Percentiles rank a stretch among this genome's conserved stretches.
Evolutionary conservation across 163 green algal genomes (phyloP).

Genomic region (Prototheca cutis): DNA sequence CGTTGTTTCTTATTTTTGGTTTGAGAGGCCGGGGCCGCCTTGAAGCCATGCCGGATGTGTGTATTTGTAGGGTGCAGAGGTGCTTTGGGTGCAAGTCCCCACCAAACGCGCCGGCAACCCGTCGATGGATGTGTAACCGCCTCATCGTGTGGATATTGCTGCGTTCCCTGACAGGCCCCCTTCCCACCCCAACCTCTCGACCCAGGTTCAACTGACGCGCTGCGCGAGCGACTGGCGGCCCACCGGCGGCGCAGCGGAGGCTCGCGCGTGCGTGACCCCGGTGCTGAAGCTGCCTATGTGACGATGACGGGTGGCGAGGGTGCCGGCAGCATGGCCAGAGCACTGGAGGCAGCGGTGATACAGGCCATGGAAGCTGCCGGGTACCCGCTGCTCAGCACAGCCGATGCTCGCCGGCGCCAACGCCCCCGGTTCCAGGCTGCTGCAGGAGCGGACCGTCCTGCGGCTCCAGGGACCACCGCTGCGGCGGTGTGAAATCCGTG

Average conservation of each 20-base stretch:
- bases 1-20: no score
- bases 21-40: no score
- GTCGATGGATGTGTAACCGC: no score
- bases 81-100: no score
- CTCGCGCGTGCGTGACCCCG: not conserved
- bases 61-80: no score
- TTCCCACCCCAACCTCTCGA: no score
- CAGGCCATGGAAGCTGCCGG: conserved; percentile 20
- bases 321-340: conserved; percentile 14
- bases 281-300: not conserved
- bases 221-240: conserved; percentile 16
- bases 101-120: no score
- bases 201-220: conserved; percentile 20
- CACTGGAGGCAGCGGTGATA: conserved; percentile 29
- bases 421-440: not conserved
- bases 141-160: no score
- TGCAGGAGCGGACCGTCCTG: not conserved
- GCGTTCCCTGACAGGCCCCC: no score
- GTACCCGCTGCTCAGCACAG: conserved; percentile 24
- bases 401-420: conserved; percentile 22
- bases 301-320: not conserved
- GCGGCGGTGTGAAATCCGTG: no score
- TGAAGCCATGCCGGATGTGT: no score
- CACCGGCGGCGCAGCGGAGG: conserved; percentile 6
- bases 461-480: no score